Evolutionary conservation across 2,329 filamentous ascomycete genomes (phyloP), one percentile per base, ranked within the genome.

Genomic region (Nectriaceae sp.): DNA sequence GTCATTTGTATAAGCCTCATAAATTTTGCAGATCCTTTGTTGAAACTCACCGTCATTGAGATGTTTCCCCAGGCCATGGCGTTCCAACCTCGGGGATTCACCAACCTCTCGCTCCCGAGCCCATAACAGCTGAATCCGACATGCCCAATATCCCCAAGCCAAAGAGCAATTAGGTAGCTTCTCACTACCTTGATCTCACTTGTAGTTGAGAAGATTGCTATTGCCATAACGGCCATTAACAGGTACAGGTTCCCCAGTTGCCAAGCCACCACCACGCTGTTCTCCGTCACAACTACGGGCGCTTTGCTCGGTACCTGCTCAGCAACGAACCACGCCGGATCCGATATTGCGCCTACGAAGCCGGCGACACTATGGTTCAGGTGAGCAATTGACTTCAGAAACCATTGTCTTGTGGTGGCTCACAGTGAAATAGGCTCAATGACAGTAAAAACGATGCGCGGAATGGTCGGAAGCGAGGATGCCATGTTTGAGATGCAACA

Each of bases 61-160:
- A 91, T 75, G 60, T 90, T 90, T 3, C 87, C 88, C 82, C 83
- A 88, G n/a, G 84, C 79, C 73, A 87, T 79, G 26, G 78, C 71
- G 64, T 89, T 90, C 87, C 87, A 90, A 19, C 66, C 70, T 4
- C 61, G 67, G 11, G 86, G 67, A 55, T 82, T 76, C 38, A 79
- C 53, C 40, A 81, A 75, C 26, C 70, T 70, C 10, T 79, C 74
- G 62, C 72, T 73, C 8, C 84, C 86, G 53, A 90, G 73, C 5
- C 75, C 77, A 59, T 79, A 82, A 16, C 66, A 68, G 15, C 81
- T 87, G 51, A 85, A 75, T 42, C 75, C 80, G 21, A 90, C 70
- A 64, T 90, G 87, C 3, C 84, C 83, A 53, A 89, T 70, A 61
- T 90, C 87, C 16, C 82, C 86, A 21, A 83, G 64, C 70, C 81